Percentiles rank a stretch among this genome's conserved stretches.
Conservation (phyloP, 345 rosid species). For the Melaleuca alternifolia region DNA sequence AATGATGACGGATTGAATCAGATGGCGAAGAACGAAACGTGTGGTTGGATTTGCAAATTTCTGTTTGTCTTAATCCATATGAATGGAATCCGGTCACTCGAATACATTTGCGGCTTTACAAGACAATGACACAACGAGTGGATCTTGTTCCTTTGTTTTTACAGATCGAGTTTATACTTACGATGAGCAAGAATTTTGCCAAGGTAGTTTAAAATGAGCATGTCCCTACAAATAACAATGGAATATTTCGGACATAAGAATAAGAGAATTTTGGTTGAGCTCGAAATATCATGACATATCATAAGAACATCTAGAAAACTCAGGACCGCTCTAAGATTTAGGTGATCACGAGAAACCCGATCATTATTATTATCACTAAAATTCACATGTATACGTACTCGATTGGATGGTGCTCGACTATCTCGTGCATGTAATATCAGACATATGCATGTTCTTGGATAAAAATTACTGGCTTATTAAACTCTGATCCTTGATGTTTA, state of each 20-base stretch:
- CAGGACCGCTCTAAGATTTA: background rate
- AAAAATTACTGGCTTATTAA: background rate
- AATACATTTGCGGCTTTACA: no score
- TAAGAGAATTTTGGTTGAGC: background rate
- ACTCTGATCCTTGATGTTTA: background rate
- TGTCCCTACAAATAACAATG: fast-evolving
- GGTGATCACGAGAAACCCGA: background rate
- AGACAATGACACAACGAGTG: background rate
- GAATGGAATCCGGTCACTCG: background rate
- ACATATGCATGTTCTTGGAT: background rate
- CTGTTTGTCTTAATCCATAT: background rate
- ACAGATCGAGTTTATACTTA: background rate
- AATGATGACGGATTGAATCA: no score
- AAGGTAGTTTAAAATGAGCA: background rate
- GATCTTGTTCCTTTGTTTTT: background rate
- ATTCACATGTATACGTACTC: fast-evolving
- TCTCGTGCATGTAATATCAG: fast-evolving
- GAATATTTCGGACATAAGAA: background rate
- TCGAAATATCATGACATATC: background rate
- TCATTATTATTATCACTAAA: background rate
- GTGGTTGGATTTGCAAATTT: background rate
- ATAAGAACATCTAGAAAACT: background rate
- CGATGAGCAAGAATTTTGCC: background rate
- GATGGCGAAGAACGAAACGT: no score
- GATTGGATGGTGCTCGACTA: background rate